Conservation (phyloP, 331 rosid species). For the Rosa hybrid region DNA sequence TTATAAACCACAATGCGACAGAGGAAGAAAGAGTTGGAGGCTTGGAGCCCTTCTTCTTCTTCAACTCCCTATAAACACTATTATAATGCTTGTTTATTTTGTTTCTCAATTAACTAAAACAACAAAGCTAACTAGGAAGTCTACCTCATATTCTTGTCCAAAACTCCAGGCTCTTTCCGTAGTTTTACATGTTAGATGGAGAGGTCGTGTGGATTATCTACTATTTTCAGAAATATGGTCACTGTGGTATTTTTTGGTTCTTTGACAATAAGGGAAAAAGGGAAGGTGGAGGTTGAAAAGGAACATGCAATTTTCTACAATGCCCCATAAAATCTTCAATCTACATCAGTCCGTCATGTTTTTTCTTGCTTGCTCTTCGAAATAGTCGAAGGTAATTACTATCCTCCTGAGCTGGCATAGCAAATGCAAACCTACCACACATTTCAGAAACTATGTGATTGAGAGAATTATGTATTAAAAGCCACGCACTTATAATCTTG, state of each 20-base stretch:
- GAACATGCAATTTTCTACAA: background rate
- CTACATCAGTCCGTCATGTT: constrained; percentile 25
- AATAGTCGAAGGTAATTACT: constrained; percentile 38
- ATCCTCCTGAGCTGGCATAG: constrained; percentile 35
- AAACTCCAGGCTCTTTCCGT: background rate
- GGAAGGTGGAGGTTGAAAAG: background rate
- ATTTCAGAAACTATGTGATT: background rate
- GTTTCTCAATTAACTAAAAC: background rate
- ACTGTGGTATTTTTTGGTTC: background rate
- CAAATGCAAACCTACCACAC: constrained; percentile 11
- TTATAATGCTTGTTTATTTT: background rate
- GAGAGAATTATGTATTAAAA: background rate
- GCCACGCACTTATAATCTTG: background rate
- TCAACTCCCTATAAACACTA: background rate
- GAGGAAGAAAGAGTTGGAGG: background rate
- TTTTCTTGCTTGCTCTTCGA: constrained; percentile 29
- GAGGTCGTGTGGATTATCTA: background rate
- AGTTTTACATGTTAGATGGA: background rate
- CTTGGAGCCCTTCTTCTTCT: background rate
- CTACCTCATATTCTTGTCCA: background rate
- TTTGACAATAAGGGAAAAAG: background rate
- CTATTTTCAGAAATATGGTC: background rate
- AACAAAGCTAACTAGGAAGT: background rate
- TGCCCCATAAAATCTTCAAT: background rate
- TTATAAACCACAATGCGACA: constrained; percentile 40